Evolutionary conservation across 129 eudicot genomes (phyloP).

Genomic region (Glebionis coronaria): DNA sequence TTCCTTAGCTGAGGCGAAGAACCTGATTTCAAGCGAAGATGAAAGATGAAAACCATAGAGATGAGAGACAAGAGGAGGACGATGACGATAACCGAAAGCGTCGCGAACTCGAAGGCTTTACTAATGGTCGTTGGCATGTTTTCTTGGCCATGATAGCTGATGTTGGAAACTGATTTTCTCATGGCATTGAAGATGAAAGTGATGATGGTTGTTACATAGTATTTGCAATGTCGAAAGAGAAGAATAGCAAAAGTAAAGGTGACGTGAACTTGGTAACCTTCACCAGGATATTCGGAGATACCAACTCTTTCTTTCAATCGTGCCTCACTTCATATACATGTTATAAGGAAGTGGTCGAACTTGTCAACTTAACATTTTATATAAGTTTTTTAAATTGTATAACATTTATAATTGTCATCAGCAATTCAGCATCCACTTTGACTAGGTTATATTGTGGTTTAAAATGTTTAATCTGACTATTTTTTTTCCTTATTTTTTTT

Average conservation of each 20-base stretch:
- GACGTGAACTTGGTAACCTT: constrained; percentile 15
- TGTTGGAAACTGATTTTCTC: constrained; percentile 32
- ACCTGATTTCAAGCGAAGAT: constrained; percentile 41
- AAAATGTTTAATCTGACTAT: too few relatives aligned
- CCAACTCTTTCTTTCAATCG: constrained; percentile 14
- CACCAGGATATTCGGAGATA: constrained; percentile 24
- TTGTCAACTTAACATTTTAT: too few relatives aligned
- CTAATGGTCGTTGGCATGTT: constrained; percentile 17
- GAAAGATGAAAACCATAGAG: constrained; percentile 42
- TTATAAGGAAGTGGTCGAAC: too few relatives aligned
- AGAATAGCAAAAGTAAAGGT: background rate
- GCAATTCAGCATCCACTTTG: too few relatives aligned
- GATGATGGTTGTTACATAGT: constrained; percentile 3
- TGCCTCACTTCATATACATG: background rate
- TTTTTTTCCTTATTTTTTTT: too few relatives aligned
- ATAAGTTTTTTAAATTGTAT: too few relatives aligned
- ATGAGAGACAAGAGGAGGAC: constrained; percentile 49
- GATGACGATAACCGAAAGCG: constrained; percentile 26
- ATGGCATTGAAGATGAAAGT: constrained; percentile 24
- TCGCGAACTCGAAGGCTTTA: constrained; percentile 34
- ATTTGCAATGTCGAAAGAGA: too few relatives aligned
- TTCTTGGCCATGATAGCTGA: constrained; percentile 10
- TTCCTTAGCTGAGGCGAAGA: constrained; percentile 37
- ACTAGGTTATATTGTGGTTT: too few relatives aligned
- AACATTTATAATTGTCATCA: too few relatives aligned